Conservation (phyloP, 129 eudicot species). For the Mikania micrantha region DNA sequence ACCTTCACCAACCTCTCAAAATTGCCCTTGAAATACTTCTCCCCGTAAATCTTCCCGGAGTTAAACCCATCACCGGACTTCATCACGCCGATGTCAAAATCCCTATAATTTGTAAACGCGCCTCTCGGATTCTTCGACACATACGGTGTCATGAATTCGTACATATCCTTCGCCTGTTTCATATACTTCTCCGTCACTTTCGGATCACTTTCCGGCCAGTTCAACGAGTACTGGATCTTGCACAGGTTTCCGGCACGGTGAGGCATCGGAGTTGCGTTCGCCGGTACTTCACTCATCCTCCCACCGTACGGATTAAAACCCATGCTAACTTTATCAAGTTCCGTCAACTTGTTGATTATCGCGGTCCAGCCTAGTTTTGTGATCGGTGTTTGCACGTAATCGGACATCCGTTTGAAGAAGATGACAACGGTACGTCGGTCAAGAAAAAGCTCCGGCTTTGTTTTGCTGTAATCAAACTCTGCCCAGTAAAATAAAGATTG, state of each 20-base stretch:
- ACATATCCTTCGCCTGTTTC: slow-evolving; percentile 11
- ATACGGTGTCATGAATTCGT: slow-evolving; percentile 14
- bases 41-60: slow-evolving; percentile 35
- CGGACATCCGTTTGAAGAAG: slow-evolving; percentile 36
- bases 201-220: slow-evolving; percentile 31
- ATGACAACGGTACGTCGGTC: slow-evolving; percentile 1
- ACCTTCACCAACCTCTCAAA: slow-evolving; percentile 42
- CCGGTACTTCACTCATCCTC: slow-evolving; percentile 38
- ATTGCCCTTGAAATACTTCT: slow-evolving; percentile 33
- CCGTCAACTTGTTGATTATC: slow-evolving; percentile 26
- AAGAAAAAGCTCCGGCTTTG: slow-evolving; percentile 8
- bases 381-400: slow-evolving; percentile 32
- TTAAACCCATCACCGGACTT: slow-evolving; percentile 19
- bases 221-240: slow-evolving; percentile 33
- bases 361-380: slow-evolving; percentile 21
- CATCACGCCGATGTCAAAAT: slow-evolving; percentile 30
- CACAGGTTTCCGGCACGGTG: slow-evolving; percentile 59
- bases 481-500: slow-evolving; percentile 21
- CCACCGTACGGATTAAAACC: slow-evolving; percentile 48
- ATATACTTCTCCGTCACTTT: slow-evolving; percentile 11
- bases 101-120: slow-evolving; percentile 18
- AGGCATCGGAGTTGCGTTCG: slow-evolving; percentile 42
- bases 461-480: neutral
- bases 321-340: slow-evolving; percentile 15
- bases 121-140: slow-evolving; percentile 34